Conservation (phyloP, 2,329 filamentous ascomycete species). For the Ophiostoma piceae region DNA sequence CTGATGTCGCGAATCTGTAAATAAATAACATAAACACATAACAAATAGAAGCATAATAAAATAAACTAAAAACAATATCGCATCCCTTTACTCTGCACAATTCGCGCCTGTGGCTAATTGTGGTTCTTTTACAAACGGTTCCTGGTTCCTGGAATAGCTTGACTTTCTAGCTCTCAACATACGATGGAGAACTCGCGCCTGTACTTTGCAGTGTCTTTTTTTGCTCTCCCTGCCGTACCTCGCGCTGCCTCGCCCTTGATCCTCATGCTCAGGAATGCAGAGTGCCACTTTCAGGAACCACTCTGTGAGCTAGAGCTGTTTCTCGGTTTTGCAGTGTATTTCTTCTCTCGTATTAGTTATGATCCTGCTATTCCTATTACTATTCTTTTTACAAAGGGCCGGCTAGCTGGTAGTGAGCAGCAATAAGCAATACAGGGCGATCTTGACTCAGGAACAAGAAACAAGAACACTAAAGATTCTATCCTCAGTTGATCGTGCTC, state of each 20-base stretch:
- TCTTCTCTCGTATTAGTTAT: not conserved
- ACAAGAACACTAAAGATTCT: not conserved
- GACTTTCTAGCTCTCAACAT: not conserved
- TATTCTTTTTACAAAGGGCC: not conserved
- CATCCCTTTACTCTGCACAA: not conserved
- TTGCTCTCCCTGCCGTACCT: conserved; percentile 3
- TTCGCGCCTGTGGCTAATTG: not conserved
- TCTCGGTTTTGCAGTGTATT: not conserved
- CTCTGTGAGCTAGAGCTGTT: not conserved
- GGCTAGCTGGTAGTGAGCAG: not conserved
- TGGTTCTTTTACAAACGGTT: conserved; percentile 6
- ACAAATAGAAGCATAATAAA: not conserved
- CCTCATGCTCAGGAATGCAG: conserved; percentile 13
- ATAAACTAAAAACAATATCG: not conserved
- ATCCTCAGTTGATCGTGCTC: not conserved
- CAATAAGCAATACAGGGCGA: not conserved
- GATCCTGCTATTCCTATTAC: not conserved
- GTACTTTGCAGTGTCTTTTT: not conserved
- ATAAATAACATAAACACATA: too few species aligned
- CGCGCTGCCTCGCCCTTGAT: conserved; percentile 6
- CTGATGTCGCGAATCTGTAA: not conserved
- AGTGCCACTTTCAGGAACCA: conserved; percentile 12
- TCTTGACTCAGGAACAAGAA: conserved; percentile 5
- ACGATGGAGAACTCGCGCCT: not conserved
- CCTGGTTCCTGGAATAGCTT: conserved; percentile 7